Evolutionary conservation across 192 early-diverging fungal species (phyloP), one percentile per base, ranked within the genome.

Genomic region (Coemansia sp.): DNA sequence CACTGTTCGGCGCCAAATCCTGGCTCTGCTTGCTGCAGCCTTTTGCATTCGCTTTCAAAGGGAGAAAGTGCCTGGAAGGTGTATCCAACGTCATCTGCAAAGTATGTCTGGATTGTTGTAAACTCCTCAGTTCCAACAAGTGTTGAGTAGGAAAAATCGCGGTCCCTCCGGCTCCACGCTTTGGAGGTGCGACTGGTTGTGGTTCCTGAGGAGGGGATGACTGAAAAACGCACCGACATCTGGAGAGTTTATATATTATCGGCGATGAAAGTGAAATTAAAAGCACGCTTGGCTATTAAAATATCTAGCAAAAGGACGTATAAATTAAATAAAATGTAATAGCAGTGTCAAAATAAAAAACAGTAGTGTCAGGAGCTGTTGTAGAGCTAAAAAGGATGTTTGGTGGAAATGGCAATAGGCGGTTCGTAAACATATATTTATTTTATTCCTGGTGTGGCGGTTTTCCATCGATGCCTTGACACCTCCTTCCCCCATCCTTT

Each of bases 91-190:
- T 66, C 64, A 12, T 66, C 64, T n/a, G 64, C 64, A 26, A 58
- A 57, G 56, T 66, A 66, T 43, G 42, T 66, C 28, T 58, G 64
- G 23, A 66, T 29, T 12, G 40, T 57, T 6, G 43, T 43, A 15
- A 31, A 42, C 31, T 34, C 53, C 7, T 66, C 64, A 10, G 56
- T 30, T 7, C 57, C 64, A 12, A 66, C 64, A 40, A 66, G 29
- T 26, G 64, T 66, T 9, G 64, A 57, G 35, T 66, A 66, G 13
- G 64, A 66, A 31, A 66, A 66, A 20, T 45, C 64, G 28, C 64
- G 64, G 35, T 33, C 42, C 26, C 57, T 55, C 56, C 21, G 43
- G 23, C 49, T 55, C 56, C 55, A 57, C 5, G 42, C 42, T 58
- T 33, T 66, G 15, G 64, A 31, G 31, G n/a, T 57, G 16, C n/a